Percentiles rank a stretch among this genome's conserved stretches.
These are phyloP conservation scores for Blastobotrys proliferans DNA, from an alignment of 1,139 yeast species.

Conservation along the genomic window DNA sequence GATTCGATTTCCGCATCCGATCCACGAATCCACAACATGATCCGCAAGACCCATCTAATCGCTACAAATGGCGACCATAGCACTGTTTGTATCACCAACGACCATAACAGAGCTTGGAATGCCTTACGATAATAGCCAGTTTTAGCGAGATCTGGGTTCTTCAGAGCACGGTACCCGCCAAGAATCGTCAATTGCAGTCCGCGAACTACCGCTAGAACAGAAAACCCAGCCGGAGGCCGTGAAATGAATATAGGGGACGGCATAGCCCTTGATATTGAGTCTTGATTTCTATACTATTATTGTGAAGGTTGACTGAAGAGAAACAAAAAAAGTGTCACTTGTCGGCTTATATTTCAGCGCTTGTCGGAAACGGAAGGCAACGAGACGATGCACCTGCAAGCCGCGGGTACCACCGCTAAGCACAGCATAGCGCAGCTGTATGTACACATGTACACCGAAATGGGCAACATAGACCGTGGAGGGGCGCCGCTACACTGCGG, in stretches of 20 bases:
- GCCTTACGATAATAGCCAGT: slow-evolving; percentile 39
- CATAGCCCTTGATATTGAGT: too few species aligned
- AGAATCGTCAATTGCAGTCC: slow-evolving; percentile 52
- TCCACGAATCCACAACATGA: slow-evolving; percentile 22
- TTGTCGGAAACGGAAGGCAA: too few species aligned
- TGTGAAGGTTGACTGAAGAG: too few species aligned
- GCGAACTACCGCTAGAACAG: slow-evolving; percentile 45
- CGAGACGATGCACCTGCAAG: too few species aligned
- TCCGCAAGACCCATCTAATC: slow-evolving; percentile 21
- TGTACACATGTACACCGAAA: too few species aligned
- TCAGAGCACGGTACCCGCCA: slow-evolving; percentile 47
- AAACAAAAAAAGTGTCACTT: too few species aligned
- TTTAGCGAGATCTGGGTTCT: slow-evolving; percentile 41
- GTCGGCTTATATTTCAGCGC: too few species aligned
- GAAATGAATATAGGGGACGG: slow-evolving; percentile 49
- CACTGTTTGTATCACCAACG: slow-evolving; percentile 39
- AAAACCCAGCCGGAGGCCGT: slow-evolving; percentile 48
- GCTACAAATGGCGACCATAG: slow-evolving; percentile 37
- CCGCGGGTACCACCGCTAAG: too few species aligned
- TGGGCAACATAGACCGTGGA: too few species aligned
- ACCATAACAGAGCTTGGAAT: slow-evolving; percentile 34
- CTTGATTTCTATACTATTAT: too few species aligned
- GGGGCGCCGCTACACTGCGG: too few species aligned
- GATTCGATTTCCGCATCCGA: slow-evolving; percentile 20
- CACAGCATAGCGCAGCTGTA: too few species aligned